Evolutionary conservation across 768 basidiomycete species (phyloP).

Genomic region (Hygrocybe punicea): DNA sequence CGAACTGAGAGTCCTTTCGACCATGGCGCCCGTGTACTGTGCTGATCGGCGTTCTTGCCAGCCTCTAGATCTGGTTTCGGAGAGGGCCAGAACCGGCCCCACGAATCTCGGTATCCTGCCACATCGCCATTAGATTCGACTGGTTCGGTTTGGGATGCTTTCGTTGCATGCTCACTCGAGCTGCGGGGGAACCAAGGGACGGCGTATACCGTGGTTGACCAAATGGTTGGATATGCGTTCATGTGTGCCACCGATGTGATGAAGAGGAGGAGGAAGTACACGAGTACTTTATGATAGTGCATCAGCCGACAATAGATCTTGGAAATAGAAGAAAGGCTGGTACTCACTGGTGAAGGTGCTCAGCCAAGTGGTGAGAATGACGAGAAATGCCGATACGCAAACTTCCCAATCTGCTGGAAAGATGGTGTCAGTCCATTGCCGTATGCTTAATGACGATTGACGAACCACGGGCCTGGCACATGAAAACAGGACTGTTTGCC

Average conservation of each 20-base stretch:
- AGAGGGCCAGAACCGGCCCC: not conserved
- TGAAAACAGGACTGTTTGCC: conserved; percentile 35
- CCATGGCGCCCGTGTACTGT: conserved; percentile 38
- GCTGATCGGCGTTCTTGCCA: conserved; percentile 16
- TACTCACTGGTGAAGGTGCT: conserved; percentile 45
- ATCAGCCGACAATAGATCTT: not conserved
- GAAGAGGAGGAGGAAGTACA: conserved; percentile 55
- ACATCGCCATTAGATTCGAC: not conserved
- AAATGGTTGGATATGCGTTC: conserved; percentile 44
- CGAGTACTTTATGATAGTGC: conserved; percentile 48
- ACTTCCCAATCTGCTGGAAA: conserved; percentile 38
- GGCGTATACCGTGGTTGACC: conserved; percentile 48
- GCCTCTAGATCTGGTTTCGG: conserved; percentile 26
- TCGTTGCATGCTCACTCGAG: not conserved
- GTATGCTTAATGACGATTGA: conserved; percentile 13
- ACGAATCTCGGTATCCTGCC: not conserved
- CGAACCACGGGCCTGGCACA: conserved; percentile 21
- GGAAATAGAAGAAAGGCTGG: not conserved
- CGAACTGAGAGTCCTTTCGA: conserved; percentile 42
- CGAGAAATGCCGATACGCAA: conserved; percentile 47
- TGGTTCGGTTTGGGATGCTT: not conserved
- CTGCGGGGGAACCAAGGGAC: conserved; percentile 54
- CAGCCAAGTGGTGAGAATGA: conserved; percentile 50
- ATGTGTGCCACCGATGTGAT: conserved; percentile 47
- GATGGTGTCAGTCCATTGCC: conserved; percentile 8